Base-by-base conservation (phyloP, 2,329 filamentous ascomycete species). In the Metarhizium anisopliae region DNA sequence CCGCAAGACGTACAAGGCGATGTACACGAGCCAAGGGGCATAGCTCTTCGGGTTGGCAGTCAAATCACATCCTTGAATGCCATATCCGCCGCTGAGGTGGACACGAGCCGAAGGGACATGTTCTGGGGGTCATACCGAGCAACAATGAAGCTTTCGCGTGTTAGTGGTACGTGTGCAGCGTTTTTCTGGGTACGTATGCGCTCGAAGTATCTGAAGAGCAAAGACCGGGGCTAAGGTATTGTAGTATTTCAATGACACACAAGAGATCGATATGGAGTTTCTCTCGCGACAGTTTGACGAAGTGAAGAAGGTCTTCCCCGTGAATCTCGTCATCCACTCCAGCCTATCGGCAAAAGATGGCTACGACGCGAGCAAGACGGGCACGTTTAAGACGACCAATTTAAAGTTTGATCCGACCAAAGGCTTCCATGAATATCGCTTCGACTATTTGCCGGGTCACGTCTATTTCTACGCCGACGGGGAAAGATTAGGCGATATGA, bases 221-320 rank as follows among this genome's bases (percentile, higher is more conserved):
- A 58, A 43, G 36, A 6, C 49, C 30, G 30, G 8, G 42, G 25
- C 20, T 14, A 16, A 30, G 20, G 10, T 30, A 16, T 38, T 50
- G 43, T 59, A 89, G 86, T 91, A 89, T 68, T 83, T 82, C 71
- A 89, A 90, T 68, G 84, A 92, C 68, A 87, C 85, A 1, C 84
- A 89, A 64, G 88, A 92, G 64, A 90, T 92, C 62, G 88, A 92
- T 66, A 84, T 92, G 71, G 89, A 93, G 61, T 89, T 91, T 64
- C 77, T 92, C 2, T 89, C 87, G 2, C 74, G 75, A 25, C 77
- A 90, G 59, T 88, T 85, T 66, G 74, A 81, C 57, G 60, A 66
- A 2, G 63, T 66, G 51, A 77, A 77, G 54, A 68, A 72, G 30
- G 74, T 74, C 36, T 85, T 78, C 59, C 80, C 83, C 0, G 75